A percentile compares a stretch with the other conserved stretches of the same genome.
Conservation (phyloP, 306 rosid species). For the Begonia fuchsioides region DNA sequence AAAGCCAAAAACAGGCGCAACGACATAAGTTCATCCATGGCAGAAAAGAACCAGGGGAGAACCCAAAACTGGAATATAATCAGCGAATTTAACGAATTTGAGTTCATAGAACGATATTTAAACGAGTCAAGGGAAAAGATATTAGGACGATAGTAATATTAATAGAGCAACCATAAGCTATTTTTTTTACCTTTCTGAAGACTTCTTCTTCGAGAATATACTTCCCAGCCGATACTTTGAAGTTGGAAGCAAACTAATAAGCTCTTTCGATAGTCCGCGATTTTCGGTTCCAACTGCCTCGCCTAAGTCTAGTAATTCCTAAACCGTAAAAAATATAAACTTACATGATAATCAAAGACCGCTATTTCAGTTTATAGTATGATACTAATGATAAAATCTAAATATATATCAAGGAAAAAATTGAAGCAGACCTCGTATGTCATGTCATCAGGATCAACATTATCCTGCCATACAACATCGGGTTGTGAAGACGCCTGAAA, state of each 20-base stretch:
- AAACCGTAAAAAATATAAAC: conserved; percentile 3
- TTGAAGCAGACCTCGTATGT: conserved; percentile 58
- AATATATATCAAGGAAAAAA: background rate
- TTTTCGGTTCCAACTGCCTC: conserved; percentile 82
- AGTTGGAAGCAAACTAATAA: conserved; percentile 64
- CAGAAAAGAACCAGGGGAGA: no score
- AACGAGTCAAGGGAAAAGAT: no score
- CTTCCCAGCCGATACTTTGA: conserved; percentile 50
- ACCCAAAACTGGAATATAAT: no score
- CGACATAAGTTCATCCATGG: no score
- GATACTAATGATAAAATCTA: background rate
- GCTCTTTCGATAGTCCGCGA: conserved; percentile 75
- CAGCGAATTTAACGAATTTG: no score
- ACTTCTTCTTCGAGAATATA: conserved; percentile 62
- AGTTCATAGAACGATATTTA: background rate
- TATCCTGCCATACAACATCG: conserved; percentile 67
- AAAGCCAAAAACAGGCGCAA: no score
- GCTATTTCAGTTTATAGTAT: background rate
- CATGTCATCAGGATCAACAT: conserved; percentile 77
- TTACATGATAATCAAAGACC: background rate
- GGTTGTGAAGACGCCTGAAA: conserved; percentile 8
- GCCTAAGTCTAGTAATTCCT: conserved; percentile 79
- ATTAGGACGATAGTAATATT: no score
- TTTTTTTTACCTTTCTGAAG: conserved; percentile 51
- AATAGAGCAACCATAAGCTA: background rate